Evolutionary conservation across 2,329 filamentous ascomycete genomes (phyloP).

Genomic region (Colletotrichum aenigma): DNA sequence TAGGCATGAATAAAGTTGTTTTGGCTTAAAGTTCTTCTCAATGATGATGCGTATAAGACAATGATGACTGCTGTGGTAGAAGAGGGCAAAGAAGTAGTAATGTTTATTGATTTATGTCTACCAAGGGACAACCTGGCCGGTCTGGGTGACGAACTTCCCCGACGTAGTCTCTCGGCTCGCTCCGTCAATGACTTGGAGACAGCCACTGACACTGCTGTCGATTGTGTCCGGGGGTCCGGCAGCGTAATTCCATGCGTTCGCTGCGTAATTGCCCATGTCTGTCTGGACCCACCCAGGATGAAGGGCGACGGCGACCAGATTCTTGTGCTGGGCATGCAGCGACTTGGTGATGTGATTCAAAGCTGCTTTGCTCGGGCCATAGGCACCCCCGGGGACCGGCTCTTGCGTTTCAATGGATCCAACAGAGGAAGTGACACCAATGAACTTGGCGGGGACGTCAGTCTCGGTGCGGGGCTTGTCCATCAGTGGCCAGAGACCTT

Average conservation of each 20-base stretch:
- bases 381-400: conserved; percentile 34
- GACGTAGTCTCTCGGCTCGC: conserved; percentile 34
- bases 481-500: conserved; percentile 40
- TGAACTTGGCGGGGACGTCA: conserved; percentile 31
- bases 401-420: conserved; percentile 36
- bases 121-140: conserved; percentile 33
- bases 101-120: not conserved
- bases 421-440: conserved; percentile 39
- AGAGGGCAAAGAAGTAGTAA: not conserved
- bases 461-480: conserved; percentile 19
- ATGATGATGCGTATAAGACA: not conserved
- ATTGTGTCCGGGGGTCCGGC: conserved; percentile 29
- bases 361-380: conserved; percentile 38
- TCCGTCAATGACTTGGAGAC: conserved; percentile 39
- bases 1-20: not conserved
- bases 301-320: conserved; percentile 31
- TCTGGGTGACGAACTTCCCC: conserved; percentile 37
- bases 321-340: conserved; percentile 30
- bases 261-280: conserved; percentile 31
- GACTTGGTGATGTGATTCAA: conserved; percentile 36
- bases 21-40: not conserved
- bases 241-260: conserved; percentile 33
- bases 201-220: conserved; percentile 33
- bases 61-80: too few relatives aligned
- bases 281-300: conserved; percentile 45